These are phyloP conservation scores for Syncephalastrum monosporum DNA, from an alignment of 371 early-diverging fungal genomes.

Conservation along the genomic window DNA sequence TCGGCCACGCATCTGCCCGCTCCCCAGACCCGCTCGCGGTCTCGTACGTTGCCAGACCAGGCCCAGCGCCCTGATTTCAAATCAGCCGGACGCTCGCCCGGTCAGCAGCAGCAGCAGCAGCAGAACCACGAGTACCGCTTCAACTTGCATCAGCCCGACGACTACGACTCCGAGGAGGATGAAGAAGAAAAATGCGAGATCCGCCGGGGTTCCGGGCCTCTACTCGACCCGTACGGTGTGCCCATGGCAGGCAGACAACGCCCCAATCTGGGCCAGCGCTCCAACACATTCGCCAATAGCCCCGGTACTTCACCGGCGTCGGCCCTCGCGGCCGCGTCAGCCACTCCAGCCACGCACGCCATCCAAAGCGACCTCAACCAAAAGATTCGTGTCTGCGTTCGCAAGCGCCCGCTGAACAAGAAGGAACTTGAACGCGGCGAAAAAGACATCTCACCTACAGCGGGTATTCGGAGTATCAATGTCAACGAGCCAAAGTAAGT, in stretches of 20 bases:
- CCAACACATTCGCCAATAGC: conserved; percentile 16
- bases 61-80: conserved; percentile 7
- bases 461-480: conserved; percentile 64
- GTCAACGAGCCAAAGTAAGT: conserved; percentile 89
- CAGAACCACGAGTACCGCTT: background rate
- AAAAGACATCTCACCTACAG: conserved; percentile 77
- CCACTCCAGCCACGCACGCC: conserved; percentile 11
- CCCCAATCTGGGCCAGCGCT: background rate
- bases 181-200: conserved; percentile 19
- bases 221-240: conserved; percentile 45
- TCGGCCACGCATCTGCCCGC: conserved; percentile 11
- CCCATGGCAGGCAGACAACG: conserved; percentile 19
- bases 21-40: conserved; percentile 17
- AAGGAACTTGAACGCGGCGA: conserved; percentile 80
- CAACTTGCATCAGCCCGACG: background rate
- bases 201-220: conserved; percentile 26
- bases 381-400: conserved; percentile 91
- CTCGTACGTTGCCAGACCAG: conserved; percentile 24
- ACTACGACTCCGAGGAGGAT: conserved; percentile 15
- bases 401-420: conserved; percentile 88
- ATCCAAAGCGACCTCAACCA: conserved; percentile 54
- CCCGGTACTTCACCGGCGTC: conserved; percentile 15
- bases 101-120: background rate
- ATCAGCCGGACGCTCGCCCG: background rate
- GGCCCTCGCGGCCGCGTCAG: conserved; percentile 10